phyloP scores from a whole-genome alignment of 2,329 filamentous ascomycete species.

The Lecanoromycetidae sp. region DNA sequence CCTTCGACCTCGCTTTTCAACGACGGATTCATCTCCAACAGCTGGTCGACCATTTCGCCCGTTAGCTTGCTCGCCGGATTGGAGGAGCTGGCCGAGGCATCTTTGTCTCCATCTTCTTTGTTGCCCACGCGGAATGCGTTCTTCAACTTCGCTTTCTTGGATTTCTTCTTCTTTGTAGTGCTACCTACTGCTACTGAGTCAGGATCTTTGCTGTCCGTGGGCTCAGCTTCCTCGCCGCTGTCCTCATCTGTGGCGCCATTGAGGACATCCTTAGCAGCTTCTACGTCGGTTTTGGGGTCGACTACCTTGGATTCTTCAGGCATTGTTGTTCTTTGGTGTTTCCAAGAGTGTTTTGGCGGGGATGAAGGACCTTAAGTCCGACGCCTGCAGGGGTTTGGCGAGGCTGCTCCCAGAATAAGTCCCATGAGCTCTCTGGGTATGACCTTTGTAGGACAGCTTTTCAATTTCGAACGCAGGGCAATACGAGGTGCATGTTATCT shows the following conservation, averaged over 20 bases:
- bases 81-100: conserved; percentile 10
- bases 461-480: too few relatives aligned
- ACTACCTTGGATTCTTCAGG: conserved; percentile 52
- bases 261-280: conserved; percentile 33
- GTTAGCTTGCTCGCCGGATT: conserved; percentile 18
- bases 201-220: conserved; percentile 20
- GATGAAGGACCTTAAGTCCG: not conserved
- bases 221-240: conserved; percentile 33
- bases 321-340: conserved; percentile 30
- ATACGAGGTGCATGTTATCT: too few relatives aligned
- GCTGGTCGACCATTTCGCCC: conserved; percentile 21
- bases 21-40: conserved; percentile 44
- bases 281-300: conserved; percentile 40
- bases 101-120: conserved; percentile 16
- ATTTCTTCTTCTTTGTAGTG: conserved; percentile 49
- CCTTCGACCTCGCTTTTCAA: conserved; percentile 63
- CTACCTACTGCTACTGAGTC: conserved; percentile 23
- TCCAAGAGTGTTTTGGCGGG: not conserved
- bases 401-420: too few relatives aligned
- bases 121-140: conserved; percentile 9
- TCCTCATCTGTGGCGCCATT: conserved; percentile 30
- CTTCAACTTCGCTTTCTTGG: conserved; percentile 29
- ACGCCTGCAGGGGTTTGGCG: not conserved
- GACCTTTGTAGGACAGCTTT: not conserved
- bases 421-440: not conserved